Base-by-base conservation (phyloP, 805 yeast species). In the Hanseniaspora nectarophila region DNA sequence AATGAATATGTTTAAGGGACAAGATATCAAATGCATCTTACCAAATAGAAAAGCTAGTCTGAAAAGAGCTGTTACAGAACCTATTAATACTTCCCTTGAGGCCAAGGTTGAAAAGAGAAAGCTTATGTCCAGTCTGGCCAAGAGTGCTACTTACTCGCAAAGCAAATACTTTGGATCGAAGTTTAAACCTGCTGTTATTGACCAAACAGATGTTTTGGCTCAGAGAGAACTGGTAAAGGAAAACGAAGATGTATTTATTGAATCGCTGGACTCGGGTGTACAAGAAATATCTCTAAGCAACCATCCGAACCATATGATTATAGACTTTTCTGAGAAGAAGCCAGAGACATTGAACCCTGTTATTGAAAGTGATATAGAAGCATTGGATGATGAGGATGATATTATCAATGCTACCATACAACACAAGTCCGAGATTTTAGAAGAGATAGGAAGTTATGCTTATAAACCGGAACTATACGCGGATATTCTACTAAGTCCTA, bases 231-330 rank as follows among this genome's bases (percentile, higher is more conserved):
- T 34, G 15, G 18, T 18, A 4, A 45, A 46, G 18, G 34, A 42
- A 42, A 42, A 42, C 12, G 24, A 26, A 5, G 34, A 34, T 2
- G 45, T 29, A 4, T 42, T 18, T 29, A 42, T 42, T 29, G 45
- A 42, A 42, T 28, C 45, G 6, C n/a, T 42, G 8, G 45, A 42
- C 15, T 42, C 45, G 9, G 45, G 31, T 4, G 21, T 42, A 2
- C 45, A 26, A 13, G 53, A 49, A 26, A 21, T 49, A 1, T 49
- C 53, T 2, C 4, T 42, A 6, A 42, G n/a, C 16, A 28, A 42
- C 29, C 33, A 42, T 28, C 46, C 53, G 2, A 49, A 49, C 21
- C 53, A 49, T n/a, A 33, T 49, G 42, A 33, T 49, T 18, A 32
- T 49, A n/a, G 53, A 49, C 9, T 49, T 49, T 28, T 39, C 45